Conservation (phyloP, 495 filamentous ascomycete species). For the Podospora pseudoanserina region DNA sequence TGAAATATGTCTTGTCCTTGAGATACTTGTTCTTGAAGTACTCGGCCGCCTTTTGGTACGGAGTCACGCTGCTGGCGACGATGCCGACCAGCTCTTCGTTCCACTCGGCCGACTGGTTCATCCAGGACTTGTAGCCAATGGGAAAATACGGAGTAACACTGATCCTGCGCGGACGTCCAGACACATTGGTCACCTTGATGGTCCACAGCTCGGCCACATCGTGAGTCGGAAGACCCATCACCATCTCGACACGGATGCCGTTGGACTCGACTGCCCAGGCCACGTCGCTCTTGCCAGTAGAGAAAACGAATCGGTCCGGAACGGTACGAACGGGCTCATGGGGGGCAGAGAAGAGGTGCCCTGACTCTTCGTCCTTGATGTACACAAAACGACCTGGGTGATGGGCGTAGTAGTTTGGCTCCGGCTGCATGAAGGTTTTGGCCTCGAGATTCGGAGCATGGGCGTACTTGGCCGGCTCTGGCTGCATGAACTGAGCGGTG, state of each 20-base stretch:
- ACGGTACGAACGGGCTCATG: constrained; percentile 52
- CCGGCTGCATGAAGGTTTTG: constrained; percentile 59
- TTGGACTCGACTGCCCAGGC: constrained; percentile 49
- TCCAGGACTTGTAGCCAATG: constrained; percentile 59
- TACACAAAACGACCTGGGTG: constrained; percentile 58
- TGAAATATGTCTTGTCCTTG: constrained; percentile 57
- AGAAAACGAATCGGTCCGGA: constrained; percentile 50
- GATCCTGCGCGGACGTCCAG: constrained; percentile 41
- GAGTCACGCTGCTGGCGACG: constrained; percentile 49
- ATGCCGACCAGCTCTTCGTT: constrained; percentile 45
- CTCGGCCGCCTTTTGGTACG: constrained; percentile 54
- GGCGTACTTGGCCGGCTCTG: constrained; percentile 55
- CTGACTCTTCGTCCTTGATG: constrained; percentile 54
- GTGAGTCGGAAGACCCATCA: constrained; percentile 47
- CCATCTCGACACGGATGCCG: constrained; percentile 52
- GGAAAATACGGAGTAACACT: constrained; percentile 55
- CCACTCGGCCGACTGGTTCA: constrained; percentile 56
- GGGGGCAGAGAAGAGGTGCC: constrained; percentile 52
- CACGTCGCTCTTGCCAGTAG: constrained; percentile 53
- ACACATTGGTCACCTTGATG: constrained; percentile 51
- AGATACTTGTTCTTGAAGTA: constrained; percentile 55
- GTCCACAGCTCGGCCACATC: constrained; percentile 56
- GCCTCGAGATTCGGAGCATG: constrained; percentile 54
- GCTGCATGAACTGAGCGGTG: constrained; percentile 58
- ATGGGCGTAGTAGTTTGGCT: constrained; percentile 57